These are phyloP conservation scores for Coemansia sp. DNA, from an alignment of 192 early-diverging fungal genomes.

Conservation along the genomic window DNA sequence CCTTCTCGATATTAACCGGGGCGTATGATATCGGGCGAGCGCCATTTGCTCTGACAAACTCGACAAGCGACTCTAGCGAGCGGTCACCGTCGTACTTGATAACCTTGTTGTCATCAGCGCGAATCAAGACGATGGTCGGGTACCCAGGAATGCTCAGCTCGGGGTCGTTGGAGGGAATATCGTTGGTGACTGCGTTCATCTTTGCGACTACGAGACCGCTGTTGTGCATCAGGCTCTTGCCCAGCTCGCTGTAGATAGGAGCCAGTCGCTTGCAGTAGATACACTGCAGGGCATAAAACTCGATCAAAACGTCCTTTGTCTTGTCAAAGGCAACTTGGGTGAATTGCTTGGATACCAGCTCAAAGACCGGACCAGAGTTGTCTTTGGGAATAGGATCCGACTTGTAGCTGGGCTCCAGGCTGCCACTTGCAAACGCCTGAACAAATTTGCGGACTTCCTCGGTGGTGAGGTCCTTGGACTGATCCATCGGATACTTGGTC, in stretches of 20 bases:
- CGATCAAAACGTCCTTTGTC: conserved; percentile 87
- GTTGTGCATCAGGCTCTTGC: conserved; percentile 55
- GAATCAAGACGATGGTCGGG: conserved; percentile 93
- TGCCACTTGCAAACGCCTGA: conserved; percentile 64
- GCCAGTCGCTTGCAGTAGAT: conserved; percentile 78
- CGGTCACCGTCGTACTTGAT: conserved; percentile 85
- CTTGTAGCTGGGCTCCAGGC: conserved; percentile 74
- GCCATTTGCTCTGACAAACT: conserved; percentile 76
- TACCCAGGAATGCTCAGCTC: conserved; percentile 81
- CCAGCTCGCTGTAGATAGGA: conserved; percentile 82
- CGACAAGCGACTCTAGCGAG: conserved; percentile 67
- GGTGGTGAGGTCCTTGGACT: conserved; percentile 63
- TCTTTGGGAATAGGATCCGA: conserved; percentile 74
- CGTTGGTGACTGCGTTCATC: conserved; percentile 94
- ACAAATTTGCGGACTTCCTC: conserved; percentile 65
- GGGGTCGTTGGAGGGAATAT: conserved; percentile 70
- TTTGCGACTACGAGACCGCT: conserved; percentile 74
- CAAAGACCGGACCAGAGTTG: conserved; percentile 86
- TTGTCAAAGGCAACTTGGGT: conserved; percentile 80
- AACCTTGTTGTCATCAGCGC: conserved; percentile 76
- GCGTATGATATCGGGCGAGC: conserved; percentile 36
- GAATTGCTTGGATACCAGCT: conserved; percentile 84
- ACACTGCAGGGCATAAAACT: conserved; percentile 89
- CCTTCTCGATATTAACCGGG: not conserved
- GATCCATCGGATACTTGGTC: conserved; percentile 82